phyloP scores from a whole-genome alignment of 192 early-diverging fungal genomes.

The Linnemannia hyalina region DNA sequence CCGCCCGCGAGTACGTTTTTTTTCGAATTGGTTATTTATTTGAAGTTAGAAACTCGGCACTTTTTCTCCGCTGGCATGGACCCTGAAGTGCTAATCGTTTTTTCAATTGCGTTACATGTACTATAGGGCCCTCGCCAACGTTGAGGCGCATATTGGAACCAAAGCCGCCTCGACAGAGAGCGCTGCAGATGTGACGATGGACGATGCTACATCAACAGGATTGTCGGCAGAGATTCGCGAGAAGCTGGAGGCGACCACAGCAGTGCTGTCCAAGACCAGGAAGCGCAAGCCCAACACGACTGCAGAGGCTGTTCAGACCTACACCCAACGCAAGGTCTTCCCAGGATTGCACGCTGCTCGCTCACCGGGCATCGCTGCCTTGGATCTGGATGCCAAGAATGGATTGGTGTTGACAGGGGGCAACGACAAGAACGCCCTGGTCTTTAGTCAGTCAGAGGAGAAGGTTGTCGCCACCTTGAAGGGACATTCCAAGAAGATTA shows the following conservation, averaged over 20 bases:
- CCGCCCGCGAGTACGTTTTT: slow-evolving; percentile 77
- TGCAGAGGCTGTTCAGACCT: slow-evolving; percentile 77
- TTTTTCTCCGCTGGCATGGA: background rate
- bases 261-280: slow-evolving; percentile 62
- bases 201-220: slow-evolving; percentile 66
- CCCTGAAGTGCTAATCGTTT: background rate
- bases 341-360: slow-evolving; percentile 80
- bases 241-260: slow-evolving; percentile 66
- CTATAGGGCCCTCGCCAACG: slow-evolving; percentile 68
- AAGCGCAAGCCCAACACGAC: slow-evolving; percentile 83
- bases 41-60: background rate
- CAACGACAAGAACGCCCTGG: slow-evolving; percentile 79
- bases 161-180: slow-evolving; percentile 48
- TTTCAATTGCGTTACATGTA: background rate
- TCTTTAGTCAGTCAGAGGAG: slow-evolving; percentile 75
- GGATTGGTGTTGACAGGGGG: slow-evolving; percentile 83
- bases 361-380: slow-evolving; percentile 74
- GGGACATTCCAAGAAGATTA: slow-evolving; percentile 89
- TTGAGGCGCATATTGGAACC: slow-evolving; percentile 70
- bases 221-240: slow-evolving; percentile 62
- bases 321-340: slow-evolving; percentile 60
- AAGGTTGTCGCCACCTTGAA: slow-evolving; percentile 78
- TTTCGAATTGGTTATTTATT: background rate
- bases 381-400: slow-evolving; percentile 70
- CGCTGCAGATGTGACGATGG: slow-evolving; percentile 44